These are phyloP conservation scores for Diaporthe sp. DNA, from an alignment of 2,329 filamentous ascomycete species.

Conservation along the genomic window DNA sequence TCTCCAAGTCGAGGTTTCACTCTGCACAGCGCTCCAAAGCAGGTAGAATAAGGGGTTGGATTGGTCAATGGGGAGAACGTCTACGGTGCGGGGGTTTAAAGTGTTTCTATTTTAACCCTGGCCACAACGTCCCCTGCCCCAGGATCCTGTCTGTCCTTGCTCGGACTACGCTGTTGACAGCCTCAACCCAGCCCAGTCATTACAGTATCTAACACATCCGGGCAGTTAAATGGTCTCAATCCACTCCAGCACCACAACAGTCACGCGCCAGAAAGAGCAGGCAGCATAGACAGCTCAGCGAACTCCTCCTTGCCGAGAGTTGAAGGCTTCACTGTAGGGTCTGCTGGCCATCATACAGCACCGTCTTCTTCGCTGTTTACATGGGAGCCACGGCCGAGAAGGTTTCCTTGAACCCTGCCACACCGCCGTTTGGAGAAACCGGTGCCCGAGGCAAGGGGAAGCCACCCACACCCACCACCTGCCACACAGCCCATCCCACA, in stretches of 20 bases:
- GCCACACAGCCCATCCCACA: conserved; percentile 7
- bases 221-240: neutral
- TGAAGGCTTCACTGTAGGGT: neutral
- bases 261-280: neutral
- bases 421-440: conserved; percentile 36
- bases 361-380: neutral
- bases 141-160: neutral
- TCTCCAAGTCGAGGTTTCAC: conserved; percentile 8
- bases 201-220: neutral
- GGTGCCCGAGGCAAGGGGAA: conserved; percentile 24
- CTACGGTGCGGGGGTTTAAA: conserved; percentile 30
- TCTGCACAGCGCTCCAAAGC: conserved; percentile 7
- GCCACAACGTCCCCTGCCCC: conserved; percentile 3
- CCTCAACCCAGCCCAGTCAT: neutral
- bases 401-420: conserved; percentile 34
- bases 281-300: neutral
- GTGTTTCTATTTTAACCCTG: conserved; percentile 37
- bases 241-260: neutral
- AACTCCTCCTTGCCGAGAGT: neutral
- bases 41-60: conserved; percentile 16
- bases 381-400: conserved; percentile 2
- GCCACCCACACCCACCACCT: conserved; percentile 18
- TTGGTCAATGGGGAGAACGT: conserved; percentile 28
- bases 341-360: neutral
- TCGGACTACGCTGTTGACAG: neutral